phyloP scores from a whole-genome alignment of 1,139 yeast genomes.

The Eremothecium cymbalariae region DNA sequence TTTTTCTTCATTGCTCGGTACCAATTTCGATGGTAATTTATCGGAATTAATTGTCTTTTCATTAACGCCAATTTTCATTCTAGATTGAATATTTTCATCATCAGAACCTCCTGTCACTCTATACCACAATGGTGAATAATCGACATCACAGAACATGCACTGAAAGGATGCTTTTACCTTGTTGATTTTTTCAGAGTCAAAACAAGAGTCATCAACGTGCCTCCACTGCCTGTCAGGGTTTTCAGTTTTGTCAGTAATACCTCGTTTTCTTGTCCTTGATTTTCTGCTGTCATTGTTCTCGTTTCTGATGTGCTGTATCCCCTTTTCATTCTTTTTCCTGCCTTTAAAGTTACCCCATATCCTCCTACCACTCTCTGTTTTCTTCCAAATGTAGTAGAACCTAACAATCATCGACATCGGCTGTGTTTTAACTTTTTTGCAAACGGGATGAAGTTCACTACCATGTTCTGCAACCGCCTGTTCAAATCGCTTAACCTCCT shows the following conservation, averaged over 20 bases:
- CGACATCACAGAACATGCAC: constrained; percentile 30
- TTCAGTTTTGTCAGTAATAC: constrained; percentile 14
- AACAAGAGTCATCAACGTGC: constrained; percentile 37
- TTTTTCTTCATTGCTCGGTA: constrained; percentile 30
- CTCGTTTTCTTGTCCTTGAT: constrained; percentile 13
- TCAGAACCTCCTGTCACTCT: constrained; percentile 50
- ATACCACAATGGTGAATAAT: constrained; percentile 32
- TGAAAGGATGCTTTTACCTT: constrained; percentile 20
- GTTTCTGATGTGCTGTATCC: constrained; percentile 23
- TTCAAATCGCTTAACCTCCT: constrained; percentile 64
- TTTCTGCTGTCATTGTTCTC: constrained; percentile 8
- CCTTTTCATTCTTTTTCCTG: constrained; percentile 47
- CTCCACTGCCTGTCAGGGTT: constrained; percentile 14
- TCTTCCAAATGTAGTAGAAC: constrained; percentile 86
- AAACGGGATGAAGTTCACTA: constrained; percentile 71
- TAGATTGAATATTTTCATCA: constrained; percentile 41
- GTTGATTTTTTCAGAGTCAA: constrained; percentile 27
- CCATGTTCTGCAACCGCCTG: constrained; percentile 68
- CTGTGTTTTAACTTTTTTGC: constrained; percentile 59
- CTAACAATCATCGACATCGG: constrained; percentile 71
- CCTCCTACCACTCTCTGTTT: constrained; percentile 57
- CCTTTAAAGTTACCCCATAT: constrained; percentile 79
- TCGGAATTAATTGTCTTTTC: constrained; percentile 47
- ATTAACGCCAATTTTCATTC: constrained; percentile 19
- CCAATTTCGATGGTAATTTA: constrained; percentile 33